Evolutionary conservation across 2,329 filamentous ascomycete species (phyloP).

Genomic region (Phialophora expanda): DNA sequence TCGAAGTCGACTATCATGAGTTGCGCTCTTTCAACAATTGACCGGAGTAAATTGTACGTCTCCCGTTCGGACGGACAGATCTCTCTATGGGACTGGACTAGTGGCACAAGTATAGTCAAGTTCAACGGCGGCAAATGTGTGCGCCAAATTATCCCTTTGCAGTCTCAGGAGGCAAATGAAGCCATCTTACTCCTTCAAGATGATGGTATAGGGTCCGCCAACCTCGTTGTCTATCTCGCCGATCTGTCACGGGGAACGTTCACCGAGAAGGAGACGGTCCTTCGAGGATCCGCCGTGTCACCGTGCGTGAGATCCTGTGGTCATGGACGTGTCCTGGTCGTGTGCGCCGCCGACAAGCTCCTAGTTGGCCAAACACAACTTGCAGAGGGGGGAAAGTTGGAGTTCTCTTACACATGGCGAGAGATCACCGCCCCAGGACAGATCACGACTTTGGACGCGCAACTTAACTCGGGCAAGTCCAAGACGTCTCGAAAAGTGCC

Average conservation of each 20-base stretch:
- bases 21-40: slow-evolving; percentile 58
- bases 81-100: slow-evolving; percentile 64
- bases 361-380: slow-evolving; percentile 63
- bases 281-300: slow-evolving; percentile 17
- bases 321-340: slow-evolving; percentile 46
- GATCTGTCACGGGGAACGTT: slow-evolving; percentile 7
- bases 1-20: slow-evolving; percentile 55
- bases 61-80: slow-evolving; percentile 58
- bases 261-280: slow-evolving; percentile 6
- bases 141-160: slow-evolving; percentile 27
- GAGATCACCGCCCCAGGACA: slow-evolving; percentile 63
- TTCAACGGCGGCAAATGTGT: slow-evolving; percentile 15
- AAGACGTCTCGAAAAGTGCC: slow-evolving; percentile 43
- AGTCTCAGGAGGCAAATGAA: slow-evolving; percentile 21
- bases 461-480: slow-evolving; percentile 32
- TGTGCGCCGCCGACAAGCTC: slow-evolving; percentile 53
- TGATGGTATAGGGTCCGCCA: slow-evolving; percentile 9
- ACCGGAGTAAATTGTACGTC: slow-evolving; percentile 60
- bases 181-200: slow-evolving; percentile 23
- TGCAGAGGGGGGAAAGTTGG: slow-evolving; percentile 43
- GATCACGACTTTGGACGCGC: slow-evolving; percentile 67
- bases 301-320: slow-evolving; percentile 27
- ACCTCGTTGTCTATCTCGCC: slow-evolving; percentile 19
- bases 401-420: slow-evolving; percentile 57
- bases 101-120: slow-evolving; percentile 43